Base-by-base conservation (phyloP, 108 stramenopile genomes). In the Aureococcus anophagefferens region DNA sequence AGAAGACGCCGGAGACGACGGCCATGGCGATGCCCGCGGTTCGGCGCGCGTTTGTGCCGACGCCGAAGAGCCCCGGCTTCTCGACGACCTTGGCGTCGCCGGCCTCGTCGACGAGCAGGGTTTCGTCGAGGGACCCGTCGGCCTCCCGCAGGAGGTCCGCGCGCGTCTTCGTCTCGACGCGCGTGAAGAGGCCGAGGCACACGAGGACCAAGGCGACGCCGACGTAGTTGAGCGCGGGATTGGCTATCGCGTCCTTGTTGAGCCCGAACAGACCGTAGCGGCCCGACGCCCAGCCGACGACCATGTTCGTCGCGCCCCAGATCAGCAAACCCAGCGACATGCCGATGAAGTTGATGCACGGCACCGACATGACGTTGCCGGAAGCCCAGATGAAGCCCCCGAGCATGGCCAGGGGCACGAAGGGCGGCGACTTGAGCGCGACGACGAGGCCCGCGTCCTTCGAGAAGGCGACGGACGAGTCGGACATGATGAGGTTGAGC, bases 361-460 rank as follows among this genome's bases (percentile, higher is more conserved):
- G 35, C 32, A 70, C 72, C 13, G 37, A 68, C 46, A 79, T 59
- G 62, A 79, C 62, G 51, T 79, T 79, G 17, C 78, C 78, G 4
- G 78, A 75, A 65, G 74, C 70, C 78, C 78, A 79, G 5, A 79
- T 21, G 5, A 71, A 29, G 5, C 78, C 78, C 13, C 78, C 78
- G 0, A 74, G 63, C 46, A 75, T 62, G 0, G 78, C 78, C 25
- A 79, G 33, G 29, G 72, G 70, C 21, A 32, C 37, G 16, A 74
- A 62, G 44, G 25, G 32, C 5, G 78, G 78, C 35, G 36, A 75
- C 35, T 35, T 65, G 30, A 34, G 66, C 30, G 40, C 29, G 66
- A 72, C 63, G 21, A 29, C 45, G 14, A 77, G 71, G n/a, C n/a
- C n/a, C n/a, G n/a, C n/a, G n/a, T n/a, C 5, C 68, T 44, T 15